Base-by-base conservation (phyloP, 306 rosid species). In the Erythrophleum fordii region DNA sequence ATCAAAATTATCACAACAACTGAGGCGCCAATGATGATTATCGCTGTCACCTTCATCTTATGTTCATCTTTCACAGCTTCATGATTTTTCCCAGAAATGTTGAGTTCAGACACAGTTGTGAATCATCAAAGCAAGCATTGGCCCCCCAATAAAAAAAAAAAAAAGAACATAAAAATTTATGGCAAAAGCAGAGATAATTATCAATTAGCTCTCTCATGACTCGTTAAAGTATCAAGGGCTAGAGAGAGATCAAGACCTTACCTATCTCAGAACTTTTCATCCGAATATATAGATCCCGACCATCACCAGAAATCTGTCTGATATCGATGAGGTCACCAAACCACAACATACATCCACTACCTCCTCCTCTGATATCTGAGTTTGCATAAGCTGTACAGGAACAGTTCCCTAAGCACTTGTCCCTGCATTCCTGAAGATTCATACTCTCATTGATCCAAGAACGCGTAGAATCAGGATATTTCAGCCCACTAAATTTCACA, bases 301-400 rank as follows among this genome's bases (percentile, higher is more conserved):
- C 87, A 44, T 58, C 69, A 18, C 16, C 56, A 0, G 78, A 18
- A 61, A 84, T 11, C 28, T 78, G 72, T 80, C 80, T 84, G 3
- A 86, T 46, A 73, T 91, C 89, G 16, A 34, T 34, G 11, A 89
- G 81, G 72, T 78, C 87, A 77, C 86, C 85, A 75, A 78, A 84
- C 95, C 94, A 89, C 49, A 85, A 68, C 25, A 69, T 77, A 55
- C 96, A 93, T 11, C 97, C 96, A 76, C 83, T 85, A 4, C 92
- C 93, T 20, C 68, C 88, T 69, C 80, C 89, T 1, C 87, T 78
- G 28, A 79, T 74, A 77, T 89, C 88, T 1, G 80, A 25, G 64
- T 82, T 84, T 6, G 89, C 62, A 67, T 84, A 91, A 51, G 93
- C 93, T 52, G 62, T 82, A 75, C 97, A 93, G 6, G 90, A 81